A percentile compares a stretch with the other conserved stretches of the same genome.
Evolutionary conservation across 2,329 filamentous ascomycete species (phyloP).

Genomic region (Hypoxylon sp.): DNA sequence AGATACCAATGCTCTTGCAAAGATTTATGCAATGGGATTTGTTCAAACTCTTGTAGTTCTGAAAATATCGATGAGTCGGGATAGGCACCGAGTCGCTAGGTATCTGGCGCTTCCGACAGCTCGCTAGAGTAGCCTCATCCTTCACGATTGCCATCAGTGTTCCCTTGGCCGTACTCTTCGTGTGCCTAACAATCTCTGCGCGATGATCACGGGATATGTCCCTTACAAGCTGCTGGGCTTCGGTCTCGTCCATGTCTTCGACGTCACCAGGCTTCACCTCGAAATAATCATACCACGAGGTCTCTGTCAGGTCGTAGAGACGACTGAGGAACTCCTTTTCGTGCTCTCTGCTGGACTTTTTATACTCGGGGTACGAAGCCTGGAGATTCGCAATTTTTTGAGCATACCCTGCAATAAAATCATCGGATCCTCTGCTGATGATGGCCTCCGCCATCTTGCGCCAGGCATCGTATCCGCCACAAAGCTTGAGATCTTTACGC

Average conservation of each 20-base stretch:
- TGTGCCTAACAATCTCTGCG: too few relatives aligned
- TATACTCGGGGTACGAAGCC: neutral
- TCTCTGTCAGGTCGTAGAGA: neutral
- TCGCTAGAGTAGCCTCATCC: neutral
- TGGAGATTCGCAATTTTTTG: neutral
- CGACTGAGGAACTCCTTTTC: slow-evolving; percentile 1
- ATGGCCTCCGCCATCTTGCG: neutral
- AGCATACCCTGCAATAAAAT: too few relatives aligned
- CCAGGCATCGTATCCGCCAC: slow-evolving; percentile 33
- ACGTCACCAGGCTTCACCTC: neutral
- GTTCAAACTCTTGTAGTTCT: neutral
- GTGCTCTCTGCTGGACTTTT: neutral
- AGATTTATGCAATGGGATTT: neutral
- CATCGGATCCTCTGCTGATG: neutral
- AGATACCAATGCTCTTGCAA: slow-evolving; percentile 8
- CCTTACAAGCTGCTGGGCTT: slow-evolving; percentile 11
- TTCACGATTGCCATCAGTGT: slow-evolving; percentile 1
- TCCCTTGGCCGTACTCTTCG: neutral
- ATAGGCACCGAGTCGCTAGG: neutral
- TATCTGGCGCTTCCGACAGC: neutral
- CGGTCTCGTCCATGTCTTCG: neutral
- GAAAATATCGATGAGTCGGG: neutral
- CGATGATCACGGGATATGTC: slow-evolving; percentile 8
- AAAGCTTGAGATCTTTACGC: neutral
- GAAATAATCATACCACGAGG: slow-evolving; percentile 32